Percentiles rank a stretch among this genome's conserved stretches.
These are phyloP conservation scores for Scheffersomyces parashehatae DNA, from an alignment of 1,139 yeast species.

Conservation along the genomic window DNA sequence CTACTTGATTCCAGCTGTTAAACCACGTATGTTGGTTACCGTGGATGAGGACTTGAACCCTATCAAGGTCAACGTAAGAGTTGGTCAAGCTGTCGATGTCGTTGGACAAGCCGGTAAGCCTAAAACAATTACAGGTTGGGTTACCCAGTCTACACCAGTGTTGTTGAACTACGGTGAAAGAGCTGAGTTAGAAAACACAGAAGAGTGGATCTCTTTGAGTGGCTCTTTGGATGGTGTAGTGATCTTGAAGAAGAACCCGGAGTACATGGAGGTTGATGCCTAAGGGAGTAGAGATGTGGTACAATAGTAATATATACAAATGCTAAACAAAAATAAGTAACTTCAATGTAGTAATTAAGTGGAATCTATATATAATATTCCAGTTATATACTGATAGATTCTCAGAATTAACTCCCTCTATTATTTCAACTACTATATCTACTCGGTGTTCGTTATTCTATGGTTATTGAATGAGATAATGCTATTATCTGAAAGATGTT, in stretches of 20 bases:
- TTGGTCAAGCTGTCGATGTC: slow-evolving; percentile 97
- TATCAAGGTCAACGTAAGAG: slow-evolving; percentile 92
- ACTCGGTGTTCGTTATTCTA: too few species aligned
- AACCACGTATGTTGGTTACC: slow-evolving; percentile 91
- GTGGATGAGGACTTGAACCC: slow-evolving; percentile 88
- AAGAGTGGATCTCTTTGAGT: slow-evolving; percentile 84
- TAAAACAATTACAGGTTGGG: slow-evolving; percentile 99
- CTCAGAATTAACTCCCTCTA: too few species aligned
- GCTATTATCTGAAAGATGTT: too few species aligned
- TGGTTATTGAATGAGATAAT: too few species aligned
- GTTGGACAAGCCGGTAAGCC: slow-evolving; percentile 99
- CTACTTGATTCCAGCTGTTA: slow-evolving; percentile 84
- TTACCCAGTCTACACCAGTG: slow-evolving; percentile 97
- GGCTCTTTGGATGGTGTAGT: slow-evolving; percentile 90
- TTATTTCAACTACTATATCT: too few species aligned
- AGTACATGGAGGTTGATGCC: slow-evolving; percentile 69
- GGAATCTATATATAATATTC: not conserved
- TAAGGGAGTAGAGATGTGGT: slow-evolving; percentile 11
- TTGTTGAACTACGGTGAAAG: slow-evolving; percentile 91
- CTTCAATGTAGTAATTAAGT: not conserved
- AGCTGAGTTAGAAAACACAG: slow-evolving; percentile 89
- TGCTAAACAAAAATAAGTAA: too few species aligned
- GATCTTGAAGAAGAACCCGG: slow-evolving; percentile 87
- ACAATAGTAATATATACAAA: not conserved
- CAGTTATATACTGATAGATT: too few species aligned